Evolutionary conservation across 192 early-diverging fungal species (phyloP).

Genomic region (Backusella circina): DNA sequence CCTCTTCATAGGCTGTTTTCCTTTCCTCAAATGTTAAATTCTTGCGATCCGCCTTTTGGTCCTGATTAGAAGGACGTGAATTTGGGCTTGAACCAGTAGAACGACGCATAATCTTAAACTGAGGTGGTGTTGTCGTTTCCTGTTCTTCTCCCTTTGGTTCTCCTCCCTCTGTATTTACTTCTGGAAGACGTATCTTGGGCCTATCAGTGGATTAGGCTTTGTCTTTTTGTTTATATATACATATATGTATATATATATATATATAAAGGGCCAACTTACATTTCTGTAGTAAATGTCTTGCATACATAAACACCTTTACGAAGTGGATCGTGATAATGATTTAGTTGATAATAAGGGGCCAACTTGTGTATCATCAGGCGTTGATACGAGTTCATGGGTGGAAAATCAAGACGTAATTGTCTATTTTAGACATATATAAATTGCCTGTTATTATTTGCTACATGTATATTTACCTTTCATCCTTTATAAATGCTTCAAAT

Average conservation of each 20-base stretch:
- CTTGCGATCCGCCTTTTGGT: slow-evolving; percentile 26
- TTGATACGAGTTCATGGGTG: slow-evolving; percentile 72
- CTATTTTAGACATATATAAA: too few species aligned
- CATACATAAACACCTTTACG: slow-evolving; percentile 53
- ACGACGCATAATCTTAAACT: slow-evolving; percentile 48
- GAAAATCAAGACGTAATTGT: slow-evolving; percentile 54
- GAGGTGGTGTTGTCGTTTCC: slow-evolving; percentile 4
- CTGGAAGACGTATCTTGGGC: slow-evolving; percentile 43
- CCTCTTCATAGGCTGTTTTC: slow-evolving; percentile 65
- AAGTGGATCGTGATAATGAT: slow-evolving; percentile 53
- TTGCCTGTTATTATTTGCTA: too few species aligned
- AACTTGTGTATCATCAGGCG: slow-evolving; percentile 69
- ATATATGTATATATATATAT: background rate
- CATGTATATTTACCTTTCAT: slow-evolving; percentile 48
- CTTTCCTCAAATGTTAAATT: slow-evolving; percentile 61
- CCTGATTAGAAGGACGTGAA: background rate
- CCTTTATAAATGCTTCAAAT: slow-evolving; percentile 55
- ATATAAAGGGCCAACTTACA: slow-evolving; percentile 39
- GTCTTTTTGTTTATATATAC: too few species aligned
- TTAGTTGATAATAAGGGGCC: slow-evolving; percentile 64
- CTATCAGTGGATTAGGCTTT: slow-evolving; percentile 2
- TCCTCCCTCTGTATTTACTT: slow-evolving; percentile 46
- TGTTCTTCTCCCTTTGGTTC: slow-evolving; percentile 6
- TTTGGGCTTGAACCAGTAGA: slow-evolving; percentile 12
- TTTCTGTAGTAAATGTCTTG: slow-evolving; percentile 49